Evolutionary conservation across 257 asterid genomes (phyloP).

Genomic region (Jasminum sambac): DNA sequence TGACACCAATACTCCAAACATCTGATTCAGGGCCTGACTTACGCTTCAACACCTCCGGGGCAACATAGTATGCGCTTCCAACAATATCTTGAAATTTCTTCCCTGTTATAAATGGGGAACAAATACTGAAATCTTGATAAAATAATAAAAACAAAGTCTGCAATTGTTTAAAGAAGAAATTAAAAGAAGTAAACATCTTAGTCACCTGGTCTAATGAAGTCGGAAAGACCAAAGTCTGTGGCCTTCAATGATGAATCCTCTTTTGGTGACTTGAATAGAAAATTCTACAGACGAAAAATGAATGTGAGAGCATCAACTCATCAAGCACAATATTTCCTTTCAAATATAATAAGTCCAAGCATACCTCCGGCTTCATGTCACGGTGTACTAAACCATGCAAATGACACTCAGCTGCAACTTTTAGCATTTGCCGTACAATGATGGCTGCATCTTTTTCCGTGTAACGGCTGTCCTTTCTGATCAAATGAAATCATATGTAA

Average conservation of each 20-base stretch:
- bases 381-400: constrained; percentile 98
- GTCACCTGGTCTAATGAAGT: constrained; percentile 91
- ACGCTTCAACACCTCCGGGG: constrained; percentile 97
- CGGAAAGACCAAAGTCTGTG: constrained; percentile 98
- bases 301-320: constrained; percentile 26
- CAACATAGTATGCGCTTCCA: constrained; percentile 99
- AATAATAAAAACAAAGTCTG: constrained; percentile 5
- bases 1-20: constrained; percentile 99
- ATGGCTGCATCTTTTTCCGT: constrained; percentile 98
- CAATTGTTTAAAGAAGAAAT: constrained; percentile 7
- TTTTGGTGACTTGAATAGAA: constrained; percentile 85
- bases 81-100: constrained; percentile 89
- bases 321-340: constrained; percentile 20
- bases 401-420: constrained; percentile 99
- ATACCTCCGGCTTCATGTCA: constrained; percentile 99
- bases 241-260: constrained; percentile 89
- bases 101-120: constrained; percentile 44
- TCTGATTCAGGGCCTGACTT: constrained; percentile 99
- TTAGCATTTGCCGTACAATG: constrained; percentile 95
- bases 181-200: background rate
- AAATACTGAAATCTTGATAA: background rate
- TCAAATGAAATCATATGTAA: constrained; percentile 30
- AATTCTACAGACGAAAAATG: constrained; percentile 56
- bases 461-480: constrained; percentile 96
- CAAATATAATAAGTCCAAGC: constrained; percentile 10